Percentiles rank a stretch among this genome's conserved stretches.
Evolutionary conservation across 306 rosid genomes (phyloP).

Genomic region (Rosa persica): DNA sequence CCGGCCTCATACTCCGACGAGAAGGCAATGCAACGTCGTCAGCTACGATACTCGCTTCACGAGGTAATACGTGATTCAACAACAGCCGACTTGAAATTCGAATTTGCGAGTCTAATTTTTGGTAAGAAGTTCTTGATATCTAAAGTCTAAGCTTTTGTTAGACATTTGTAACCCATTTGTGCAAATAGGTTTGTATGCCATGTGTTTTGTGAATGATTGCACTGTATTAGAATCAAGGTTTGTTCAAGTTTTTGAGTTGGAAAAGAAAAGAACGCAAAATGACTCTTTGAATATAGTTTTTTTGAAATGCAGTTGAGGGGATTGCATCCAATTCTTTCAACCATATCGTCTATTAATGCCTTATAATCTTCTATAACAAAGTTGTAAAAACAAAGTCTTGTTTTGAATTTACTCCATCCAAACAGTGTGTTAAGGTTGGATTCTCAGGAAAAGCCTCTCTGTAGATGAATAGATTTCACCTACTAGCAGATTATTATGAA

Average conservation of each 20-base stretch:
- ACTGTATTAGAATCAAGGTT: background rate
- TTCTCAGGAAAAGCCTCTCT: too few species aligned
- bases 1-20: background rate
- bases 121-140: too few species aligned
- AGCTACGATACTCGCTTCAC: background rate
- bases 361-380: background rate
- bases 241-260: background rate
- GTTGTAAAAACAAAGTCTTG: background rate
- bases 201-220: background rate
- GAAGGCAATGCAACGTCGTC: background rate
- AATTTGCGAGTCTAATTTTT: background rate
- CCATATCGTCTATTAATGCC: background rate
- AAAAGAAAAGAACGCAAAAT: background rate
- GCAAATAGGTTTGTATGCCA: background rate
- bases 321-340: background rate
- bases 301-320: background rate
- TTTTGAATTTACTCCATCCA: background rate
- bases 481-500: background rate
- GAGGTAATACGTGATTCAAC: background rate
- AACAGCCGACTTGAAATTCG: background rate
- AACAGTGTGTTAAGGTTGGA: background rate
- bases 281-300: background rate
- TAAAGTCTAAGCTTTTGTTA: background rate
- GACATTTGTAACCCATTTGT: background rate
- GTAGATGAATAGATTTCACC: background rate